A percentile compares a stretch with the other conserved stretches of the same genome.
These are phyloP conservation scores for Westerdykella ornata DNA, from an alignment of 2,329 filamentous ascomycete genomes.

Conservation along the genomic window DNA sequence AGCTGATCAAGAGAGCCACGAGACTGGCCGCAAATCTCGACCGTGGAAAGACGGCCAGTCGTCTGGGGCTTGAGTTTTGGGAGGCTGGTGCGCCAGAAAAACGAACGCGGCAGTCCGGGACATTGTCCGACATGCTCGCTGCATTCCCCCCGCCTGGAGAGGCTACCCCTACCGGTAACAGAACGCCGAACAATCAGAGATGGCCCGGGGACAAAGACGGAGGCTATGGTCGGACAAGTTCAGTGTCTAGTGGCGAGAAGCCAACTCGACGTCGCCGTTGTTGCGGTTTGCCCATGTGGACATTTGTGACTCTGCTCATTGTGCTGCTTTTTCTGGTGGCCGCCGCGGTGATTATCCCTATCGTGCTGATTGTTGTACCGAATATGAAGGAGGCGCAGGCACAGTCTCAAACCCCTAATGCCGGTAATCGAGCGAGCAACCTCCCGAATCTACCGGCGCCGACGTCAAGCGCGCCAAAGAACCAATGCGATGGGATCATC, in stretches of 20 bases:
- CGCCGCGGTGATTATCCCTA: slow-evolving; percentile 74
- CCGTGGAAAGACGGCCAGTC: slow-evolving; percentile 62
- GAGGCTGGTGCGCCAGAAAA: slow-evolving; percentile 32
- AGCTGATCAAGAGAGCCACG: slow-evolving; percentile 84
- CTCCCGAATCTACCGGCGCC: slow-evolving; percentile 1
- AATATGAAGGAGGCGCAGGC: slow-evolving; percentile 36
- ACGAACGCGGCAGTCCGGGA: slow-evolving; percentile 44
- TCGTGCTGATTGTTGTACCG: slow-evolving; percentile 56
- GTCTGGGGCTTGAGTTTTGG: slow-evolving; percentile 48
- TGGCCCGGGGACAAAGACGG: slow-evolving; percentile 22
- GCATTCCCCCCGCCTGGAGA: slow-evolving; percentile 56
- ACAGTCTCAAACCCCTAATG: slow-evolving; percentile 8
- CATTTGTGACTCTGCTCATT: slow-evolving; percentile 61
- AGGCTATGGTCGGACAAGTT: slow-evolving; percentile 12
- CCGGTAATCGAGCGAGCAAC: slow-evolving; percentile 12
- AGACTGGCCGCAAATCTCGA: slow-evolving; percentile 82
- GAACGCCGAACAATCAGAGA: slow-evolving; percentile 11
- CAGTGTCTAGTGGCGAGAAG: slow-evolving; percentile 18
- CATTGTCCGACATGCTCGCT: slow-evolving; percentile 58
- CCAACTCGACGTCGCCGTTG: slow-evolving; percentile 53
- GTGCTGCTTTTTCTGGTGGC: slow-evolving; percentile 65
- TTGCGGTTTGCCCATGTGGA: slow-evolving; percentile 79
- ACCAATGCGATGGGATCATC: slow-evolving; percentile 53
- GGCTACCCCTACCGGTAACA: slow-evolving; percentile 40
- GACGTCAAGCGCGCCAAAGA: slow-evolving; percentile 9